Conservation (phyloP, 257 asterid genomes). For the Rauvolfia tetraphylla region DNA sequence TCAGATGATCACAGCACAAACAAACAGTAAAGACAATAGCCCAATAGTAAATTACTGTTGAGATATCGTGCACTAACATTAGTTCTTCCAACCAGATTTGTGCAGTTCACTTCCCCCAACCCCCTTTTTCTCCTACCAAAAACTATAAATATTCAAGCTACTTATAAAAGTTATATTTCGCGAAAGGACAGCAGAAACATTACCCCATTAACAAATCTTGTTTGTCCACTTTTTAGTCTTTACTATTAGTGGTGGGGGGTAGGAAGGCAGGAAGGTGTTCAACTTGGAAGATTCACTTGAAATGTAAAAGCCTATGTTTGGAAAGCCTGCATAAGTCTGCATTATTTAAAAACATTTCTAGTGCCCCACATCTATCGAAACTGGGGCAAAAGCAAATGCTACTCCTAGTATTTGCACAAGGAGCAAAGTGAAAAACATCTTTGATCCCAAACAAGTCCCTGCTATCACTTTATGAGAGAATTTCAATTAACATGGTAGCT, state of each 20-base stretch:
- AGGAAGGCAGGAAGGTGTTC: background rate
- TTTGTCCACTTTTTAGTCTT: background rate
- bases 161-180: background rate
- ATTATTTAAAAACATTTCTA: background rate
- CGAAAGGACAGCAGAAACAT: background rate
- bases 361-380: conserved; percentile 3
- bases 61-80: too few species aligned
- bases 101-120: background rate
- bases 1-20: too few species aligned
- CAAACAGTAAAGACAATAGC: too few species aligned
- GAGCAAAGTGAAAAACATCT: conserved; percentile 4
- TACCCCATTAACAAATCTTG: background rate
- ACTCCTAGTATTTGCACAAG: conserved; percentile 15
- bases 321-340: too few species aligned
- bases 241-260: background rate
- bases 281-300: too few species aligned
- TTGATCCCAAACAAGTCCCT: conserved; percentile 5
- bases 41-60: too few species aligned
- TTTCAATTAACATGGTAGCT: conserved; percentile 36
- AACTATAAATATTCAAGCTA: background rate
- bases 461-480: conserved; percentile 5
- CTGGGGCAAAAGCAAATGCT: conserved; percentile 13
- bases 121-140: background rate
- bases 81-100: background rate
- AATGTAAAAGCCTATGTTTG: background rate